Evolutionary conservation across 106 monocot species (phyloP).

Genomic region (Platanthera guangdongensis): DNA sequence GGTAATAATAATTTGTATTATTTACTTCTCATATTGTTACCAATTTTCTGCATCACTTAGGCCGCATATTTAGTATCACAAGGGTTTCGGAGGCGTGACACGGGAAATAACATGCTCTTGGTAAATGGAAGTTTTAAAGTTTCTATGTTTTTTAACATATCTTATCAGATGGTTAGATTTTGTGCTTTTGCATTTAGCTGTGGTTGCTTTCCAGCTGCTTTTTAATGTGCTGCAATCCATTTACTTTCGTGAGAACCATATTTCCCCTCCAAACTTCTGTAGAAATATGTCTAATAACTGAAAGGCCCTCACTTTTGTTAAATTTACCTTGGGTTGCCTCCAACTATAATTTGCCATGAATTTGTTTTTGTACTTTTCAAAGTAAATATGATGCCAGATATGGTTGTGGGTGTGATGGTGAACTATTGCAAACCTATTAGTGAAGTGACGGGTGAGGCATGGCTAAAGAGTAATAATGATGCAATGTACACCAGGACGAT

Average conservation of each 20-base stretch:
- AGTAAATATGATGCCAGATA: background rate
- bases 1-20: slow-evolving; percentile 17
- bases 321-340: background rate
- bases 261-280: background rate
- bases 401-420: too few relatives aligned
- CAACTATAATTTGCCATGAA: background rate
- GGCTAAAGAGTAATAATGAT: too few relatives aligned
- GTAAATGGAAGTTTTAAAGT: slow-evolving; percentile 28
- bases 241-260: background rate
- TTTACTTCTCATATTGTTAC: slow-evolving; percentile 10
- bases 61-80: slow-evolving; percentile 91
- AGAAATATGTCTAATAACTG: background rate
- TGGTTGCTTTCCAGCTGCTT: background rate
- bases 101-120: slow-evolving; percentile 78
- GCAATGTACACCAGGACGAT: too few relatives aligned
- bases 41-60: slow-evolving; percentile 27
- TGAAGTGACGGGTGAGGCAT: too few relatives aligned
- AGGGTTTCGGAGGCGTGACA: slow-evolving; percentile 80
- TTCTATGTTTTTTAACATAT: background rate
- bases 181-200: background rate
- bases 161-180: background rate
- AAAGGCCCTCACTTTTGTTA: background rate
- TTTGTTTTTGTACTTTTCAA: background rate
- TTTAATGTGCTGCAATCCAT: background rate
- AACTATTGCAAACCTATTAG: too few relatives aligned